Evolutionary conservation across 2,329 filamentous ascomycete genomes (phyloP).

Genomic region (Metarhizium humberi): DNA sequence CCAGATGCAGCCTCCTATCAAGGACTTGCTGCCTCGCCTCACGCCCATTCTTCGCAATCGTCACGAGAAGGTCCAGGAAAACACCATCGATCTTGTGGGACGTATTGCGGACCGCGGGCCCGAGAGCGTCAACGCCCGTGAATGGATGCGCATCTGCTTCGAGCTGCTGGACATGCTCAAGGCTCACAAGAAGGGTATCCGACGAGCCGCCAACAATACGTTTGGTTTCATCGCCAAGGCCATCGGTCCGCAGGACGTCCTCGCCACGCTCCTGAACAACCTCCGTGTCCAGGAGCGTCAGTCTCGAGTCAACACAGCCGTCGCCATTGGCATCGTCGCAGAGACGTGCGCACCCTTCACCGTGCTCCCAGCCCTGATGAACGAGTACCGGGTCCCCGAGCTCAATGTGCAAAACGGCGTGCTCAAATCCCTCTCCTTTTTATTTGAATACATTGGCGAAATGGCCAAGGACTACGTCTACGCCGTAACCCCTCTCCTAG

Average conservation of each 20-base stretch:
- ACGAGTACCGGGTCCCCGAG: slow-evolving; percentile 96
- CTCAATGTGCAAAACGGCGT: slow-evolving; percentile 99
- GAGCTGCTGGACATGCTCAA: slow-evolving; percentile 98
- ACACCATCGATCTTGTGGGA: slow-evolving; percentile 95
- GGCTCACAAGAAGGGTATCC: slow-evolving; percentile 98
- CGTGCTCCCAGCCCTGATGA: slow-evolving; percentile 97
- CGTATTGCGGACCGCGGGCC: slow-evolving; percentile 96
- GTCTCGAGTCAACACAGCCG: slow-evolving; percentile 94
- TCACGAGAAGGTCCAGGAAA: slow-evolving; percentile 98
- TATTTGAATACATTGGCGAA: slow-evolving; percentile 98
- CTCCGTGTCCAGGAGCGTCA: slow-evolving; percentile 94
- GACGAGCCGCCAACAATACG: slow-evolving; percentile 96
- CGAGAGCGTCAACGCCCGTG: slow-evolving; percentile 90
- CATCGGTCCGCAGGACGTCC: slow-evolving; percentile 93
- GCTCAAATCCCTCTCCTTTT: slow-evolving; percentile 89
- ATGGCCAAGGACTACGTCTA: slow-evolving; percentile 99
- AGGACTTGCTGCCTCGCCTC: slow-evolving; percentile 85
- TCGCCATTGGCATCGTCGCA: slow-evolving; percentile 96
- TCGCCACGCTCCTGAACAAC: slow-evolving; percentile 94
- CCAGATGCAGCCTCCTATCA: slow-evolving; percentile 97
- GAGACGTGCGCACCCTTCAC: slow-evolving; percentile 98
- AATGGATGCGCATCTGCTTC: slow-evolving; percentile 99
- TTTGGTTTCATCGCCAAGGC: slow-evolving; percentile 99
- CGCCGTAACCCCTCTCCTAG: slow-evolving; percentile 87
- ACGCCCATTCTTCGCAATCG: slow-evolving; percentile 98